A percentile compares a stretch with the other conserved stretches of the same genome.
Conservation (phyloP, 2,329 filamentous ascomycete genomes). For the Pseudocercospora ulei region DNA sequence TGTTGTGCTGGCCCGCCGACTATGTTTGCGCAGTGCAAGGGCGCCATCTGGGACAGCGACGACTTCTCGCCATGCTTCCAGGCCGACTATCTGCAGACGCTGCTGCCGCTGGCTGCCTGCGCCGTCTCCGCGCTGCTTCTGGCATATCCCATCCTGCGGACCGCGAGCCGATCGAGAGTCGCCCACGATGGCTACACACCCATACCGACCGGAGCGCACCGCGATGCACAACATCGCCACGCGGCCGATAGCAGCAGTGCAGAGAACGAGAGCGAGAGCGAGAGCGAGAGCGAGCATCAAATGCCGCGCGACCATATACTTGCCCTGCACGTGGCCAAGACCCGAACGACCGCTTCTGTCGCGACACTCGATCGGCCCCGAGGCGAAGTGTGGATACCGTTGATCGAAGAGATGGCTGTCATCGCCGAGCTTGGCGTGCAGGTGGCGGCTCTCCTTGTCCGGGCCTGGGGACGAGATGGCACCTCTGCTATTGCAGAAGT, state of each 20-base stretch:
- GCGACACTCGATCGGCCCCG: conserved; percentile 67
- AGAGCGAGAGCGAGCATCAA: conserved; percentile 44
- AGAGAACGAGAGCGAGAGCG: conserved; percentile 30
- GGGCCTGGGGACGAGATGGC: conserved; percentile 49
- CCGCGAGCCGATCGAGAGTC: conserved; percentile 25
- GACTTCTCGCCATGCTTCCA: conserved; percentile 56
- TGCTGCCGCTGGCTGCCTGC: conserved; percentile 66
- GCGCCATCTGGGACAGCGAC: conserved; percentile 51
- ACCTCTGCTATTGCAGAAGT: conserved; percentile 58
- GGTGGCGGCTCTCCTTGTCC: conserved; percentile 52
- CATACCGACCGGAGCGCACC: conserved; percentile 20
- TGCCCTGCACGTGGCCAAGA: conserved; percentile 48
- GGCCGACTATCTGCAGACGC: conserved; percentile 63
- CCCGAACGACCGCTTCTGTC: conserved; percentile 42
- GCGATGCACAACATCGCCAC: conserved; percentile 29
- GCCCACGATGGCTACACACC: conserved; percentile 45
- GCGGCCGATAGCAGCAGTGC: conserved; percentile 7
- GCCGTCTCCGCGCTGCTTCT: conserved; percentile 61
- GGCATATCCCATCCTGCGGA: conserved; percentile 48
- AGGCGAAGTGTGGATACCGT: conserved; percentile 59
- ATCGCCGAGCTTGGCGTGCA: conserved; percentile 62
- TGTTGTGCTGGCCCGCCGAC: not conserved
- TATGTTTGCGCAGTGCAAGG: conserved; percentile 48
- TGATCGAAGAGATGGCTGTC: conserved; percentile 67
- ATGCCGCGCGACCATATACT: conserved; percentile 49